Evolutionary conservation across 768 basidiomycete genomes (phyloP).

Genomic region (Russula vinacea): DNA sequence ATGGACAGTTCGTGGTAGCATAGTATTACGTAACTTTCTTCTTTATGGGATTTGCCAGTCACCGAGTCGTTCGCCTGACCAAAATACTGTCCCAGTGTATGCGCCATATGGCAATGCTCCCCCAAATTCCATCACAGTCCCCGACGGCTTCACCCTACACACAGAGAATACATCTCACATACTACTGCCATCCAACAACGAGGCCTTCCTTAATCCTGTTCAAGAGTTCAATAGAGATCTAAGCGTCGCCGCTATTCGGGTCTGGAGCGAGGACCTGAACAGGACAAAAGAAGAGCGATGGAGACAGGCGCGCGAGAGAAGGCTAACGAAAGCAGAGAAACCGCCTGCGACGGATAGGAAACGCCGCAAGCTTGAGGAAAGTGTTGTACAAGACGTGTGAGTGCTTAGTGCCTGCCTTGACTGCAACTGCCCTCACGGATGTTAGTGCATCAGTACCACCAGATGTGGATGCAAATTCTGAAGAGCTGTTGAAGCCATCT

Average conservation of each 20-base stretch:
- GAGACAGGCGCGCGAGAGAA: slow-evolving; percentile 51
- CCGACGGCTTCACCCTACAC: slow-evolving; percentile 74
- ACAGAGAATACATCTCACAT: slow-evolving; percentile 81
- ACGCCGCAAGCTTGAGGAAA: slow-evolving; percentile 20
- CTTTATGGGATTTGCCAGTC: neutral
- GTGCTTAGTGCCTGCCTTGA: neutral
- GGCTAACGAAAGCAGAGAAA: slow-evolving; percentile 39
- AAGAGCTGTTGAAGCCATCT: neutral
- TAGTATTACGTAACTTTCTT: neutral
- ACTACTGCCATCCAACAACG: slow-evolving; percentile 67
- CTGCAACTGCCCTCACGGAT: slow-evolving; percentile 3
- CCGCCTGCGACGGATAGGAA: slow-evolving; percentile 31
- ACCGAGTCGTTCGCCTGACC: neutral
- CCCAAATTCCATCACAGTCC: slow-evolving; percentile 40
- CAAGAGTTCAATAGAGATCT: slow-evolving; percentile 98
- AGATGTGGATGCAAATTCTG: neutral
- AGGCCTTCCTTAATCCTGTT: slow-evolving; percentile 94
- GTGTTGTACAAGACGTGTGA: slow-evolving; percentile 8
- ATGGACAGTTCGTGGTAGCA: too few species aligned
- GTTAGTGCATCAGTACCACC: slow-evolving; percentile 16
- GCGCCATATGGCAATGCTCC: slow-evolving; percentile 2
- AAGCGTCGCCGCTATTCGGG: slow-evolving; percentile 84
- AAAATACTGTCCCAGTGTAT: neutral
- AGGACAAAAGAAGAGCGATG: slow-evolving; percentile 61
- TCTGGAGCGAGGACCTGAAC: slow-evolving; percentile 78